These are phyloP conservation scores for Plasmodium vinckei DNA, from an alignment of 169 alveolate species.

Conservation along the genomic window DNA sequence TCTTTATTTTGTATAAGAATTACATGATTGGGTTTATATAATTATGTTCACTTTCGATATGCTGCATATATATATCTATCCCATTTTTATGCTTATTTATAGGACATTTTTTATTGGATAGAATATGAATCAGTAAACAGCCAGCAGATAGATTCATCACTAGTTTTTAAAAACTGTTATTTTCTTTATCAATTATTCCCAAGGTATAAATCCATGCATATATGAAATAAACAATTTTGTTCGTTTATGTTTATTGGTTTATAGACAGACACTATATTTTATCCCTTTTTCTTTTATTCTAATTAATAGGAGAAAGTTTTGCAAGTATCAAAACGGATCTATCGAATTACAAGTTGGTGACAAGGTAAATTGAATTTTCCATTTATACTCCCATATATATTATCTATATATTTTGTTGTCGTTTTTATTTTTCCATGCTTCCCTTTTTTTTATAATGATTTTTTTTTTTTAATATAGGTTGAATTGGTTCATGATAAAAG, in stretches of 20 bases:
- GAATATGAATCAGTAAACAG: conserved; percentile 43
- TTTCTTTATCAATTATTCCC: conserved; percentile 47
- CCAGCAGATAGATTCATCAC: conserved; percentile 19
- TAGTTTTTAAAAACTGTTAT: conserved; percentile 26
- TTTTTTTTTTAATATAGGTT: conserved; percentile 9
- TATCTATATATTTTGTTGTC: not conserved
- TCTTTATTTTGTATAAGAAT: no score
- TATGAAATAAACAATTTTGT: not conserved
- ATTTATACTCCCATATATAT: conserved; percentile 1
- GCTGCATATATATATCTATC: not conserved
- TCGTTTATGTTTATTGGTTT: no score
- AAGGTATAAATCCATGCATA: conserved; percentile 5
- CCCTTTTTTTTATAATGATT: not conserved
- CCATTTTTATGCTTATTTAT: not conserved
- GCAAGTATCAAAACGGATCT: conserved; percentile 66
- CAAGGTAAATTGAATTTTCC: conserved; percentile 19
- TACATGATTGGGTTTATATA: no score
- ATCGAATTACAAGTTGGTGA: conserved; percentile 53
- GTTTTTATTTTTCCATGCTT: not conserved
- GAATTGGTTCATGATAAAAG: conserved; percentile 45
- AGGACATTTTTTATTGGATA: conserved; percentile 68
- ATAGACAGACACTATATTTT: no score
- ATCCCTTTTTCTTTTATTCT: not conserved
- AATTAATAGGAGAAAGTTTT: conserved; percentile 46
- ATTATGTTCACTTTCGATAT: no score